These are phyloP conservation scores for Nicotiana sylvestris DNA, from an alignment of 257 asterid genomes.

Conservation along the genomic window DNA sequence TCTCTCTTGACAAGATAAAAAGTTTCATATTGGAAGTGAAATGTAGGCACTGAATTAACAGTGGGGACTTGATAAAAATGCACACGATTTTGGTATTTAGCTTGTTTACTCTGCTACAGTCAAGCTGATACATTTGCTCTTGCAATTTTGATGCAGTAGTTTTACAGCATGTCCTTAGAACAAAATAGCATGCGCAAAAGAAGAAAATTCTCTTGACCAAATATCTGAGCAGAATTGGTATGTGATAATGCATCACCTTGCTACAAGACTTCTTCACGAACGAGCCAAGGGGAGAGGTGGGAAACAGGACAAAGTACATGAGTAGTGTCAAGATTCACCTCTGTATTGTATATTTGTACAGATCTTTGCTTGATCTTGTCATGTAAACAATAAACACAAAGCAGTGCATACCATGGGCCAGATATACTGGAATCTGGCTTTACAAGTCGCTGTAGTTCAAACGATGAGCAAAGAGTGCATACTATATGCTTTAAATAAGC, in stretches of 20 bases:
- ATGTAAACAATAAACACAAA: background rate
- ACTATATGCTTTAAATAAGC: background rate
- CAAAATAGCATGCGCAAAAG: background rate
- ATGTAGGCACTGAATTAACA: background rate
- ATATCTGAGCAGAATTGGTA: background rate
- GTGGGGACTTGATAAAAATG: background rate
- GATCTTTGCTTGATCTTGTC: background rate
- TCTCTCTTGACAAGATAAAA: background rate
- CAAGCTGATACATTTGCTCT: background rate
- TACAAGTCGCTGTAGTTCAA: background rate
- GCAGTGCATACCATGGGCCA: background rate
- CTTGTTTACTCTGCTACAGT: background rate
- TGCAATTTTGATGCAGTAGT: background rate
- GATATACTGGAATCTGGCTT: background rate
- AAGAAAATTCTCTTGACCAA: background rate
- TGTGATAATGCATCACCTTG: background rate
- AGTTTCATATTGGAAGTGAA: background rate
- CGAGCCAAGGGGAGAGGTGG: background rate
- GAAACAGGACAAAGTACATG: background rate
- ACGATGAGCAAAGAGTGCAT: background rate
- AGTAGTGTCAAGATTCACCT: background rate
- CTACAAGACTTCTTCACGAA: background rate
- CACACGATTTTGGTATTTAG: background rate
- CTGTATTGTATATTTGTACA: background rate
- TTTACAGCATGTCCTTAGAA: background rate